Evolutionary conservation across 306 rosid species (phyloP).

Genomic region (Abrus pulchellus): DNA sequence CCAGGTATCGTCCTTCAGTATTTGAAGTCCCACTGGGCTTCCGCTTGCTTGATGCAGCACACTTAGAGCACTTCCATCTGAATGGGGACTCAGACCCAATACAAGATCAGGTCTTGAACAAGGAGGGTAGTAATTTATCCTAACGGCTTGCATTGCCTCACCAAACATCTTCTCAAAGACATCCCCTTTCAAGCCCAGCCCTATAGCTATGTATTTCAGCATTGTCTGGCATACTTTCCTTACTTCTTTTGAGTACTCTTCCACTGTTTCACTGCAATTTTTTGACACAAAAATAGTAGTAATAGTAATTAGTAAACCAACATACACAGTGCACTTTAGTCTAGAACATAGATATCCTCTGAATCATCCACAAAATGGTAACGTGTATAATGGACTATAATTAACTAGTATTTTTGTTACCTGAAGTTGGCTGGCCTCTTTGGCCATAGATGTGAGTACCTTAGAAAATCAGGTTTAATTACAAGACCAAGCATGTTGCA

Average conservation of each 20-base stretch:
- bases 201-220: conserved; percentile 70
- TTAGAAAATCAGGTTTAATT: conserved; percentile 66
- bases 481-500: conserved; percentile 99
- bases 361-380: not conserved
- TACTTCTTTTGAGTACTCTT: conserved; percentile 74
- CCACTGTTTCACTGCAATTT: conserved; percentile 76
- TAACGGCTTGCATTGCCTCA: conserved; percentile 87
- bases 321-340: too few species aligned
- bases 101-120: conserved; percentile 98
- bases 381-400: not conserved
- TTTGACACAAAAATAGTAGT: conserved; percentile 4
- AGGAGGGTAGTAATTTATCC: conserved; percentile 95
- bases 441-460: conserved; percentile 88
- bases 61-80: conserved; percentile 98
- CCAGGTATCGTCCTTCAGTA: conserved; percentile 77
- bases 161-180: conserved; percentile 78
- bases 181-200: conserved; percentile 68
- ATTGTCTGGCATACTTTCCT: conserved; percentile 74
- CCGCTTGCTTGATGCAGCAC: conserved; percentile 89
- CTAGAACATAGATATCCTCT: too few species aligned
- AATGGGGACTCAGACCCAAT: conserved; percentile 95
- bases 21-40: conserved; percentile 87
- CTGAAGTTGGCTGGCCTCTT: conserved; percentile 72
- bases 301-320: not conserved
- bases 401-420: conserved; percentile 47